A percentile compares a stretch with the other conserved stretches of the same genome.
Conservation (phyloP, 2,329 filamentous ascomycete genomes). For the Dactylellina drechsleri region DNA sequence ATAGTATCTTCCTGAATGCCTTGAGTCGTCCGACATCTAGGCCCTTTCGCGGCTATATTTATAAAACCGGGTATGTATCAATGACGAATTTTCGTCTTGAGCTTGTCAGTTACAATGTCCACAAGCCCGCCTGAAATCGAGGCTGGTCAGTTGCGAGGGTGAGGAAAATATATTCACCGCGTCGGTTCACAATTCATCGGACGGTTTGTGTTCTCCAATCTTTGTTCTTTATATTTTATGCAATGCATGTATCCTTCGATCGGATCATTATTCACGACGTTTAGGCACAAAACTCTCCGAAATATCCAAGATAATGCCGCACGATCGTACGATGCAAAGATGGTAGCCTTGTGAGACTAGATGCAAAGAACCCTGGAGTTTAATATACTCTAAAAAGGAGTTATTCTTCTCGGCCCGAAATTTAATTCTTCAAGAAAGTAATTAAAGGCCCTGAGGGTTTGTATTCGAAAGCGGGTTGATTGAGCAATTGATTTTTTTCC, state of each 20-base stretch:
- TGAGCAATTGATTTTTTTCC: constrained; percentile 38
- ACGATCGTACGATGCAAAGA: not conserved
- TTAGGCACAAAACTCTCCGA: constrained; percentile 2
- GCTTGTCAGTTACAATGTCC: not conserved
- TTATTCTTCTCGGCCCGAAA: not conserved
- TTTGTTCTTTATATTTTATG: not conserved
- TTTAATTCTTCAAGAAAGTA: not conserved
- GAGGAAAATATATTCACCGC: too few species aligned
- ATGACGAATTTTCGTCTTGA: not conserved
- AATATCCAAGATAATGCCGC: constrained; percentile 25
- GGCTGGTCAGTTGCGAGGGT: not conserved
- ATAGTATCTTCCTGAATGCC: too few species aligned
- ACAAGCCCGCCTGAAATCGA: too few species aligned
- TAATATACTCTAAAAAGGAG: too few species aligned
- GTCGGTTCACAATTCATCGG: too few species aligned
- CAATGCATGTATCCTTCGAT: constrained; percentile 1
- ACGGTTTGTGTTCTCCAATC: too few species aligned
- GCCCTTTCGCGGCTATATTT: not conserved
- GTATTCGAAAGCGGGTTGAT: not conserved
- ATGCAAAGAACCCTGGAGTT: not conserved
- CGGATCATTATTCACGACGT: not conserved
- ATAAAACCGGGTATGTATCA: not conserved
- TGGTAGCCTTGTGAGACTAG: too few species aligned
- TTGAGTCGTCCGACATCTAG: not conserved
- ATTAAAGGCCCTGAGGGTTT: not conserved